phyloP scores from a whole-genome alignment of 805 yeast genomes.

The Priceomyces haplophilus region DNA sequence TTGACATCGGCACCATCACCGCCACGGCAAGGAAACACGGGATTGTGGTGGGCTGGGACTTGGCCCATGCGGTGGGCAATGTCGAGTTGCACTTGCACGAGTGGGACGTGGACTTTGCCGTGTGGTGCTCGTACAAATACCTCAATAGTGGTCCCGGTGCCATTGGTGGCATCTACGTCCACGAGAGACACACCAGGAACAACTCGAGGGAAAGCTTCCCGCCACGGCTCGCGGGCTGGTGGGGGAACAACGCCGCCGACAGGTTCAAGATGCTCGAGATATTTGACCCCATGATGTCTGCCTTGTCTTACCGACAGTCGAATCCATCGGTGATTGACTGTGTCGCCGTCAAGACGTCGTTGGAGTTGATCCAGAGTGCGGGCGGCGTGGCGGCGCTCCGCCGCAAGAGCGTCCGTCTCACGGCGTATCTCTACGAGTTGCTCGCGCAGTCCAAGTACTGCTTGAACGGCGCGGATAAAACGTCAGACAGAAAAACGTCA shows the following conservation, averaged over 20 bases:
- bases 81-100: constrained; percentile 74
- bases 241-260: constrained; percentile 77
- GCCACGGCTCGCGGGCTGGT: constrained; percentile 93
- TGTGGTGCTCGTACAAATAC: constrained; percentile 92
- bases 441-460: constrained; percentile 49
- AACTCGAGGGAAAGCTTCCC: constrained; percentile 30
- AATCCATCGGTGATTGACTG: constrained; percentile 88
- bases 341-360: constrained; percentile 65
- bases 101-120: constrained; percentile 92
- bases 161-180: constrained; percentile 81
- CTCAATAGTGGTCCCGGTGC: constrained; percentile 93
- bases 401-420: constrained; percentile 53
- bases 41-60: constrained; percentile 84
- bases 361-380: constrained; percentile 53
- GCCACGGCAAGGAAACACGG: constrained; percentile 48
- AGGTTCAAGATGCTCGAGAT: constrained; percentile 77
- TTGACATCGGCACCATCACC: constrained; percentile 74
- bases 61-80: constrained; percentile 94
- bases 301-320: constrained; percentile 84
- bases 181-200: constrained; percentile 46
- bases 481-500: constrained; percentile 11
- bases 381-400: constrained; percentile 67
- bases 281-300: constrained; percentile 81
- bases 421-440: constrained; percentile 50
- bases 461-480: constrained; percentile 18